Evolutionary conservation across 257 asterid species (phyloP), one percentile per base, ranked within the genome.

Genomic region (Solanum chiquidenum): DNA sequence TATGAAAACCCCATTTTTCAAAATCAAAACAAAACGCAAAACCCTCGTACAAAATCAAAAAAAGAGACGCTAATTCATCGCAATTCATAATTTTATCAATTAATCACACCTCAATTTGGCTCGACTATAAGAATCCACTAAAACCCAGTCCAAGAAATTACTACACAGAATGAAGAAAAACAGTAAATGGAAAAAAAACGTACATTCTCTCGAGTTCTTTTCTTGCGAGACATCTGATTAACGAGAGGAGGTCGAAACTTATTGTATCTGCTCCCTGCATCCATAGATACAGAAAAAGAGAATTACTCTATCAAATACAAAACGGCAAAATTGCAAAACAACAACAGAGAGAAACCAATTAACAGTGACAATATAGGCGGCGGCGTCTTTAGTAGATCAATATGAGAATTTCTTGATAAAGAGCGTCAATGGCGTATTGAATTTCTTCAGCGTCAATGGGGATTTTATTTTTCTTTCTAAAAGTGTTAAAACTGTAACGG

Each of bases 261-360:
- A 7, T 44, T 79, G 38, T 79, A 79, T 79, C 84, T 79, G 4
- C 38, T 79, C 9, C 66, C 64, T 79, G 84, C 84, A 79, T 79
- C 84, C 66, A 42, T 79, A 44, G 66, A 44, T 44, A 79, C 84
- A 79, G 35, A 25, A 25, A 10, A 13, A 42, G 12, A 5, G 37
- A 77, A 77, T 77, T 74, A 74, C 82, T 21, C 49, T 71, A 25
- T 74, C 49, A 20, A 68, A 35, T 73, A 9, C 46, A 73, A 34
- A 71, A 71, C 40, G 40, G 82, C 29, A 73, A 73, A 73, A 2
- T 34, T 20, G 82, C 7, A 9, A 74, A 74, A 74, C 52, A 33
- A 74, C 12, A 37, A 74, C 16, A 73, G 31, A 73, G 52, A 74
- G 11, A 37, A 37, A 31, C 9, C 35, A 69, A 69, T 37, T 29